These are phyloP conservation scores for Nicotiana otophora DNA, from an alignment of 257 asterid species.

Conservation along the genomic window DNA sequence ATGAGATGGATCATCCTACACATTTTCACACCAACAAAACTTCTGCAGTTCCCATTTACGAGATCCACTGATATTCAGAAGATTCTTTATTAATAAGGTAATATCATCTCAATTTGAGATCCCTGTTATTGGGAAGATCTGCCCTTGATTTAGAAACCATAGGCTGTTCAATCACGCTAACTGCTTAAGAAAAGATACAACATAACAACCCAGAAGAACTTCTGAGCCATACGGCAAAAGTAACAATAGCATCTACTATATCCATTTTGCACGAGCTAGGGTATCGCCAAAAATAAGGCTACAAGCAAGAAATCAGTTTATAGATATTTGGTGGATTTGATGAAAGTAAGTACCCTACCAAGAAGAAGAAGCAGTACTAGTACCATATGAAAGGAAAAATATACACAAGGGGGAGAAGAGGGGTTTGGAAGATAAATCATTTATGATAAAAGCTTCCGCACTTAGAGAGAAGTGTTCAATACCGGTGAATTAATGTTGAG, in stretches of 20 bases:
- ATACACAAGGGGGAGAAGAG: not conserved
- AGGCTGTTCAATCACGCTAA: not conserved
- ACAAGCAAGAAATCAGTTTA: not conserved
- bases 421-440: not conserved
- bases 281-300: not conserved
- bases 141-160: no score
- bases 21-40: not conserved
- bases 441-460: not conserved
- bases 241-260: not conserved
- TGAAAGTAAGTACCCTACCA: not conserved
- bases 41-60: not conserved
- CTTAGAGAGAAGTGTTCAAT: conserved; percentile 15
- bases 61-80: not conserved
- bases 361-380: conserved; percentile 3
- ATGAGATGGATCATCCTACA: not conserved
- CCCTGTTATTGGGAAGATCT: not conserved
- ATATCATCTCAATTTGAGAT: not conserved
- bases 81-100: no score
- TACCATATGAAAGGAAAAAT: not conserved
- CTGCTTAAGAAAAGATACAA: not conserved
- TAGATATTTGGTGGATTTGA: not conserved
- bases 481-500: conserved; percentile 52
- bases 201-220: not conserved
- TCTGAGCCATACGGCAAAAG: not conserved
- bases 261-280: not conserved